Base-by-base conservation (phyloP, 805 yeast species). In the Candida piceae region DNA sequence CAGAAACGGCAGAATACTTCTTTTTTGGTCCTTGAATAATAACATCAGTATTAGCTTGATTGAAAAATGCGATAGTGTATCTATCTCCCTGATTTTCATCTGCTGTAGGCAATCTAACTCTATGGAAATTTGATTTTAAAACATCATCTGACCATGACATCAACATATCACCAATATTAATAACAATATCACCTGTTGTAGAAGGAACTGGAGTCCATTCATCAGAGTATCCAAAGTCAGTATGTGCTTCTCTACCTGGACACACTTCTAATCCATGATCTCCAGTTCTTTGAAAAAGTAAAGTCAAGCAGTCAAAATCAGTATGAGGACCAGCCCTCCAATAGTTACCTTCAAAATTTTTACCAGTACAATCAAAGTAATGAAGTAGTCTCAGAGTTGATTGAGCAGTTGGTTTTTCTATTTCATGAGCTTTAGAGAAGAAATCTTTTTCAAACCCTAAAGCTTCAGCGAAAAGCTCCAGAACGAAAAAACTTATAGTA, bases 321-420 rank as follows among this genome's bases (percentile, higher is more conserved):
- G 66, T 61, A 39, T 61, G 67, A 3, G 66, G 63, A 7, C 64
- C 66, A 6, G 64, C 63, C 38, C 66, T 46, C 67, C 67, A 61
- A 23, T 42, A 31, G 19, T 57, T 54, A 3, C 44, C 50, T 6
- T 39, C 48, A 20, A 45, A 47, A 3, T 16, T 31, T 33, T 53
- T 44, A 16, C 57, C 59, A 4, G 59, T 47, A 17, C 46, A 42
- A 31, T 54, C 60, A 17, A 49, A 56, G 34, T 61, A 61, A 39
- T 62, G 66, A 13, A 62, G 46, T 29, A 61, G 41, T 32, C 65
- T 49, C 35, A 60, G 46, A 16, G 67, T 61, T 1, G 63, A 48
- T 39, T 61, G 67, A 12, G 66, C 65, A 16, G 58, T 50, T 2
- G 44, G 44, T 16, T 37, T 20, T 5, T 32, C 34, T 18, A 58